These are phyloP conservation scores for Trypanosoma melophagium DNA, from an alignment of 208 protist genomes.

Conservation along the genomic window DNA sequence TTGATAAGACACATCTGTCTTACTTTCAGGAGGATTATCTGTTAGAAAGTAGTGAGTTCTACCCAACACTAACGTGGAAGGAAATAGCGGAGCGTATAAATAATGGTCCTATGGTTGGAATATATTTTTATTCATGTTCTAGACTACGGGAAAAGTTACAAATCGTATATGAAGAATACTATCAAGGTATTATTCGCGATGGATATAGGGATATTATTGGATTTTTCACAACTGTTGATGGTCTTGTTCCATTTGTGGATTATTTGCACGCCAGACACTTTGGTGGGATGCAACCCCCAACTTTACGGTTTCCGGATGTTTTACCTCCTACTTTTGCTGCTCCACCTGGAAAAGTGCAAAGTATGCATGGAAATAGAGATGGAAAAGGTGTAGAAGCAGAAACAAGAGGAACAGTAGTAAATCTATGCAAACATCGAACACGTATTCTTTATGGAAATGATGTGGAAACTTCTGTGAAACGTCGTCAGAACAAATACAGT, in stretches of 20 bases:
- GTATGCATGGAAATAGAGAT: background rate
- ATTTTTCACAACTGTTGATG: conserved; percentile 60
- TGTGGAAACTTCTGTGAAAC: conserved; percentile 46
- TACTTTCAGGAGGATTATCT: conserved; percentile 26
- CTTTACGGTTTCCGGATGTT: background rate
- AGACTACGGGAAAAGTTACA: no score
- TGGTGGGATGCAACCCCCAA: conserved; percentile 8
- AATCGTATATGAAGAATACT: conserved; percentile 47
- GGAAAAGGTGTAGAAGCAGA: background rate
- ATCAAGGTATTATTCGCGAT: conserved; percentile 44
- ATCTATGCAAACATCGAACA: background rate
- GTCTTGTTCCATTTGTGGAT: conserved; percentile 56
- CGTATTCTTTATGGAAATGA: conserved; percentile 59
- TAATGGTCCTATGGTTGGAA: conserved; percentile 27
- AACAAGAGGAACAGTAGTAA: background rate
- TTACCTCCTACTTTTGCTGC: background rate
- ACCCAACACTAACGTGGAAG: conserved; percentile 34
- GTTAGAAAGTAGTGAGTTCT: conserved; percentile 15
- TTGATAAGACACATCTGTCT: conserved; percentile 16
- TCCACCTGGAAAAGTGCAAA: background rate
- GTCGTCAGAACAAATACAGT: conserved; percentile 65
- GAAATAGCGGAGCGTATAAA: conserved; percentile 30
- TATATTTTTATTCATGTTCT: conserved; percentile 20
- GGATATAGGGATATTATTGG: conserved; percentile 61
- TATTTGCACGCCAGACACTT: conserved; percentile 50